These are phyloP conservation scores for Astragalus membranaceus DNA, from an alignment of 306 rosid genomes.

Conservation along the genomic window DNA sequence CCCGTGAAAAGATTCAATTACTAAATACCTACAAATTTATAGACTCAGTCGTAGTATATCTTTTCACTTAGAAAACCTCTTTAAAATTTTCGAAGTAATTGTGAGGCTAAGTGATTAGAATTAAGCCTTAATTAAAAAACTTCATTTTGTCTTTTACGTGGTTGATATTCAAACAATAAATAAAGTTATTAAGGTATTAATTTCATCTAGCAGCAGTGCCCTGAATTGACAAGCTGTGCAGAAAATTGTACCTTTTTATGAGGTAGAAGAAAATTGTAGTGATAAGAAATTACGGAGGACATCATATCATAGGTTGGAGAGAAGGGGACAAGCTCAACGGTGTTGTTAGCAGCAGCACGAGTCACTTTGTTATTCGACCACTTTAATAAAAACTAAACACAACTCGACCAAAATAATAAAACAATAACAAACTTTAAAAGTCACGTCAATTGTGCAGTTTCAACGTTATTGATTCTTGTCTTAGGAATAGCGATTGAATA, in stretches of 20 bases:
- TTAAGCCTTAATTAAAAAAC: too few relatives aligned
- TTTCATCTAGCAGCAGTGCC: background rate
- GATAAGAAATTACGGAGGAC: background rate
- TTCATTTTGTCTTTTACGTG: background rate
- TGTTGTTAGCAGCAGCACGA: background rate
- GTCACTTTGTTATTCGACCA: background rate
- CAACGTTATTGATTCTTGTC: background rate
- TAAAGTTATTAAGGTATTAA: slow-evolving; percentile 4
- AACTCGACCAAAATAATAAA: background rate
- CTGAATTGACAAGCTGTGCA: background rate
- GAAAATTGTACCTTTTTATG: too few relatives aligned
- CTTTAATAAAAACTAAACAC: background rate
- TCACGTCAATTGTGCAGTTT: background rate
- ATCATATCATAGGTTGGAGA: background rate
- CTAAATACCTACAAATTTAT: too few relatives aligned
- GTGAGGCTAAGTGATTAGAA: too few relatives aligned
- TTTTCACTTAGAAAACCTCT: too few relatives aligned
- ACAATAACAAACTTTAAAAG: background rate
- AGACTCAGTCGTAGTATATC: too few relatives aligned
- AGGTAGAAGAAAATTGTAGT: too few relatives aligned
- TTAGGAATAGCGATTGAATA: background rate
- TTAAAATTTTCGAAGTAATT: too few relatives aligned
- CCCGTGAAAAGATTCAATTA: too few relatives aligned
- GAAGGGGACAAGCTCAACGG: background rate
- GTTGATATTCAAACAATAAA: background rate